Base-by-base conservation (phyloP, 2,329 filamentous ascomycete genomes). In the Sordariomycetes sp. region DNA sequence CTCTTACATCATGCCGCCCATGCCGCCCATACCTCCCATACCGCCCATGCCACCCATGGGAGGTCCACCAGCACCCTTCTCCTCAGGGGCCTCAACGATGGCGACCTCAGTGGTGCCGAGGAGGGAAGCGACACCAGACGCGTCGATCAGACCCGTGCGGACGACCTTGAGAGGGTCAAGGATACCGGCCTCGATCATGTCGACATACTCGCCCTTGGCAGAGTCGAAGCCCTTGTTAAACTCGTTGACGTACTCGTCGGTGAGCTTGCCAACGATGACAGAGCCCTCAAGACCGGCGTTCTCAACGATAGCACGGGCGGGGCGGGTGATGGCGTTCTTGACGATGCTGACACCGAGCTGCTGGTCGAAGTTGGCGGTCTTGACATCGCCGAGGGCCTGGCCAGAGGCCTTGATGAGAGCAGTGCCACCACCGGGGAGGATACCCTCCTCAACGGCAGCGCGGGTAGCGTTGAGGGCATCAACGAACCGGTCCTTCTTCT, bases 401-500 rank as follows among this genome's bases (percentile, higher is more conserved):
- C 79, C 80, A 42, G 92, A 82, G 53, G 92, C 92, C 81, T 98
- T 98, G 66, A 98, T 82, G 34, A 98, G 80, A 53, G 88, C 92
- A 55, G 92, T 98, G 61, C 92, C 92, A 77, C 92, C 92, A 71
- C 92, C 92, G 48, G 92, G 92, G 46, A 98, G 82, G 63, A 98
- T 98, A 66, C 92, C 92, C 70, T 96, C 88, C 77, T 98, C 92
- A 46, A 98, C 92, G 53, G 92, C 92, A 49, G 92, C 92, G 52
- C 92, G 90, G 46, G 92, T 98, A 48, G 92, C 92, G 66, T 98
- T 98, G 42, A 98, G 73, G 40, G 92, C 92, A 66, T 98, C 92
- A 42, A 98, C 92, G 53, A 96, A 94, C 60, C 92, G 86, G 64
- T 98, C 92, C 80, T 98, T 98, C 86, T 98, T 98, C 79, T 98